Evolutionary conservation across 345 rosid species (phyloP), one percentile per base, ranked within the genome.

Genomic region (Syzygium aqueum): DNA sequence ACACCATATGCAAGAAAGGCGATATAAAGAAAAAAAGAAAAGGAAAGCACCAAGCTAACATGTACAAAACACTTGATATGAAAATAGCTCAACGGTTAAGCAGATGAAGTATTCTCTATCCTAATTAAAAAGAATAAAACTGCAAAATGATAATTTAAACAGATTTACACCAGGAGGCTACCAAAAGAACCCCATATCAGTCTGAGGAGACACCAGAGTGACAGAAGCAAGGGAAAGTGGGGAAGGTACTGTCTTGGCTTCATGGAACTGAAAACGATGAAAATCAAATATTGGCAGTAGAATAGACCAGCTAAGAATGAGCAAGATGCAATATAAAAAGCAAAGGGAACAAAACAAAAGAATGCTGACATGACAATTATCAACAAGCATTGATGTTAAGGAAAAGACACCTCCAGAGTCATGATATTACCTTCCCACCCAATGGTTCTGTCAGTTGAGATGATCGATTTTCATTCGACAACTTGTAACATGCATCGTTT

Each of bases 401-500:
- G 33, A 84, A 51, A 84, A 84, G 85, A 33, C 80, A 73, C 14
- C 46, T 51, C 25, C 1, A 7, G 53, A 84, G 40, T 11, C 6
- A 85, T 85, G 53, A 54, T 63, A 59, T 61, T 85, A 85, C 87
- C 87, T 56, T 46, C 50, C 43, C 46, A 25, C 43, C 57, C 40
- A 0, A 84, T 84, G 28, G 51, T 86, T 33, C 53, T 52, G 84
- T 61, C 56, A 84, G 82, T 88, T 88, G 89, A 85, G 88, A 84
- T 73, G 90, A 93, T 46, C 23, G 86, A 61, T 77, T 46, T 78
- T 90, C 91, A 87, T 40, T 77, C 61, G 54, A 77, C 78, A 85
- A 83, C 78, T 86, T 59, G 49, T 85, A 86, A 84, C 84, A 85
- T 19, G 77, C 87, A 90, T 87, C 89, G 86, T 88, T 89, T 85